Conservation (phyloP, 257 asterid species). For the Haberlea rhodopensis region DNA sequence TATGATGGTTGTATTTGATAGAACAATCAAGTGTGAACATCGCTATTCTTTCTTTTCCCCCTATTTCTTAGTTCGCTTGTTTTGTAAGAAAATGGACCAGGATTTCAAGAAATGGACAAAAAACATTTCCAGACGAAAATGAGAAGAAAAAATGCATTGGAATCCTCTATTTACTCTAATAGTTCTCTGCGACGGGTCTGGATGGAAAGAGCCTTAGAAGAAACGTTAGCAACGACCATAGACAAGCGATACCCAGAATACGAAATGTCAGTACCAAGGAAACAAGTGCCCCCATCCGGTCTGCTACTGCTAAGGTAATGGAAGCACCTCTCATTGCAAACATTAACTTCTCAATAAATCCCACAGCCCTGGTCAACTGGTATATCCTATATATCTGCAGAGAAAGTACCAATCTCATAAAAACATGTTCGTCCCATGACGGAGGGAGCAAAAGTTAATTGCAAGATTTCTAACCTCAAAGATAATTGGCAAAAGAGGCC, state of each 20-base stretch:
- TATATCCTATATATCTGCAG: conserved; percentile 81
- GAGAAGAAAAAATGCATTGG: neutral
- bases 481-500: conserved; percentile 89
- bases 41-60: neutral
- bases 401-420: conserved; percentile 12
- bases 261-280: conserved; percentile 67
- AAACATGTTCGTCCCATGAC: neutral
- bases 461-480: conserved; percentile 56
- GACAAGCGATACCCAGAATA: conserved; percentile 60
- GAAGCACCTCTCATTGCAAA: conserved; percentile 53
- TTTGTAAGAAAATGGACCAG: neutral
- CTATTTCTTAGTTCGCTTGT: neutral
- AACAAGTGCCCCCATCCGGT: conserved; percentile 60
- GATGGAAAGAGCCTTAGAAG: conserved; percentile 92
- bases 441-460: conserved; percentile 6
- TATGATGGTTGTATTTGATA: neutral
- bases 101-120: neutral
- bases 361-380: conserved; percentile 72
- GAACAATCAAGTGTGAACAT: neutral
- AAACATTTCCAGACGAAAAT: neutral
- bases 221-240: conserved; percentile 94
- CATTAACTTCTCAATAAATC: conserved; percentile 59
- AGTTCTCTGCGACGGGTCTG: conserved; percentile 82
- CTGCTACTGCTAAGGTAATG: conserved; percentile 42
- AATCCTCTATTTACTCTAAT: conserved; percentile 37